Percentiles rank a stretch among this genome's conserved stretches.
These are phyloP conservation scores for Leccinum subfulvum DNA, from an alignment of 1,284 basidiomycete genomes.

Conservation along the genomic window DNA sequence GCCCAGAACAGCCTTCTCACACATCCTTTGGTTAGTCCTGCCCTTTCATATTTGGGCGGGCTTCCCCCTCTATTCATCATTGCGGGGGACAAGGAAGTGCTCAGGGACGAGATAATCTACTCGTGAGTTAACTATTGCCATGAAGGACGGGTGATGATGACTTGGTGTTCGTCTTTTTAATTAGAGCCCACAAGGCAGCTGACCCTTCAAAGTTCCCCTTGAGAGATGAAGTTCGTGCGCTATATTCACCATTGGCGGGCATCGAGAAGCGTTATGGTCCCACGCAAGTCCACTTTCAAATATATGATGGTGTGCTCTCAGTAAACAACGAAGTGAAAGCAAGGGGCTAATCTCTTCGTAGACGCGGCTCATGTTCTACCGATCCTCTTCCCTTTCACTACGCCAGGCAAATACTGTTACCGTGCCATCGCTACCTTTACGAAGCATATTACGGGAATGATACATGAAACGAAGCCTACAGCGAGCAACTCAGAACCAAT, in stretches of 20 bases:
- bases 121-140: slow-evolving; percentile 48
- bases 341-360: slow-evolving; percentile 26
- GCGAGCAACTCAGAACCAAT: slow-evolving; percentile 17
- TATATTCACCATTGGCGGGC: slow-evolving; percentile 67
- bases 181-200: slow-evolving; percentile 86
- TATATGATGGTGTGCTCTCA: slow-evolving; percentile 62
- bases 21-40: slow-evolving; percentile 88
- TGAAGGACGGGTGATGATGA: not conserved
- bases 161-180: not conserved
- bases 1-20: slow-evolving; percentile 79
- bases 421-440: slow-evolving; percentile 69
- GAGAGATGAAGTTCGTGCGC: slow-evolving; percentile 52
- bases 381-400: slow-evolving; percentile 80
- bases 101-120: slow-evolving; percentile 92
- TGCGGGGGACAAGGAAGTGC: slow-evolving; percentile 87
- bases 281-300: slow-evolving; percentile 90
- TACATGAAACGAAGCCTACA: slow-evolving; percentile 6
- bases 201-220: slow-evolving; percentile 76
- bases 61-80: slow-evolving; percentile 86
- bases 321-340: slow-evolving; percentile 1
- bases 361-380: slow-evolving; percentile 78
- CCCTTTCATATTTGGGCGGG: slow-evolving; percentile 84
- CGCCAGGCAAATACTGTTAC: slow-evolving; percentile 77
- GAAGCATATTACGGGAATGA: slow-evolving; percentile 59
- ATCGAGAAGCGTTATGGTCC: slow-evolving; percentile 66